Conservation (phyloP, 305 asterid genomes). For the Rubia peregrina region DNA sequence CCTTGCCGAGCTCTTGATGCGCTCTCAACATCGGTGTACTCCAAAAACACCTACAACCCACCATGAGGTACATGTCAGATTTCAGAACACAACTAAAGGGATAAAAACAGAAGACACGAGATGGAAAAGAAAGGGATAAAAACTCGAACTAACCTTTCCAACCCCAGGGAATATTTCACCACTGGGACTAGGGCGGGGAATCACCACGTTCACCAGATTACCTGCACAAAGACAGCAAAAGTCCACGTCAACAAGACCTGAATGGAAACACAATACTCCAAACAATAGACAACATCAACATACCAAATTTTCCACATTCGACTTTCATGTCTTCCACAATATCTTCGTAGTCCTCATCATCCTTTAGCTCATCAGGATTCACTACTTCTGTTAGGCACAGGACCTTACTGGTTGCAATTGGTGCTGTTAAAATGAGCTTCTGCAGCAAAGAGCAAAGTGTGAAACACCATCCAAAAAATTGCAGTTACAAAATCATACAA, state of each 20-base stretch:
- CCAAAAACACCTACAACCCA: slow-evolving; percentile 61
- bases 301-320: slow-evolving; percentile 93
- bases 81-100: neutral
- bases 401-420: slow-evolving; percentile 45
- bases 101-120: neutral
- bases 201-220: slow-evolving; percentile 36
- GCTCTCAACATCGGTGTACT: slow-evolving; percentile 72
- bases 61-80: neutral
- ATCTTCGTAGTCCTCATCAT: slow-evolving; percentile 84
- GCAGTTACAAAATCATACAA: neutral
- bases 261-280: neutral
- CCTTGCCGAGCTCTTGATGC: slow-evolving; percentile 75
- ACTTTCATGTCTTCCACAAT: slow-evolving; percentile 86
- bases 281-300: neutral
- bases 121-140: neutral
- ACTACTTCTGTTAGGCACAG: slow-evolving; percentile 86
- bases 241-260: neutral
- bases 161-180: slow-evolving; percentile 39
- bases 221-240: slow-evolving; percentile 26
- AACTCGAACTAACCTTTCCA: slow-evolving; percentile 31
- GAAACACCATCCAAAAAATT: neutral
- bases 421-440: slow-evolving; percentile 52
- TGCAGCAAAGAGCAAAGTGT: slow-evolving; percentile 29
- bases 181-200: slow-evolving; percentile 40
- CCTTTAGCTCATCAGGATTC: slow-evolving; percentile 64